phyloP scores from a whole-genome alignment of 768 basidiomycete genomes.

The Butyriboletus loyo region DNA sequence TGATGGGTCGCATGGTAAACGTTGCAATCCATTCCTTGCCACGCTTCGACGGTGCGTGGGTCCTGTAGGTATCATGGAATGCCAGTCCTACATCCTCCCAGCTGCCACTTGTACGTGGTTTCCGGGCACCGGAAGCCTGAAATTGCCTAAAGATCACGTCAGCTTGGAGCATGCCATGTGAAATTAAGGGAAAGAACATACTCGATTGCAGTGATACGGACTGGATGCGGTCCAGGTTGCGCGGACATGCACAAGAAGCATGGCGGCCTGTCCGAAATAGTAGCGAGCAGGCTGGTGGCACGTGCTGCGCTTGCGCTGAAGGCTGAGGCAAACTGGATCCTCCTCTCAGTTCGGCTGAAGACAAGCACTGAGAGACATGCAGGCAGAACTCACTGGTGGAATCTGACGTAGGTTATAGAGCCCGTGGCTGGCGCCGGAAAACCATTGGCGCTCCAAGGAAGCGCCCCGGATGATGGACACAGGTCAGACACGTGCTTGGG shows the following conservation, averaged over 20 bases:
- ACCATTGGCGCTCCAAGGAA: background rate
- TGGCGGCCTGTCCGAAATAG: slow-evolving; percentile 13
- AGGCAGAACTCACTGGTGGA: background rate
- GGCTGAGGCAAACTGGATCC: background rate
- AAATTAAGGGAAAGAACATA: slow-evolving; percentile 24
- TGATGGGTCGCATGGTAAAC: slow-evolving; percentile 22
- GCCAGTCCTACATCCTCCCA: slow-evolving; percentile 14
- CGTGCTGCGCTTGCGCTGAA: slow-evolving; percentile 6
- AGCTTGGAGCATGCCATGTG: slow-evolving; percentile 14
- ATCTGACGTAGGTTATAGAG: background rate
- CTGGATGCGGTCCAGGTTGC: slow-evolving; percentile 16
- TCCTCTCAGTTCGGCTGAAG: background rate
- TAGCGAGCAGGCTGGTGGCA: slow-evolving; percentile 5
- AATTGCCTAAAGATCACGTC: slow-evolving; percentile 25
- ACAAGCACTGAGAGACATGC: background rate
- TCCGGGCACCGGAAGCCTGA: slow-evolving; percentile 22
- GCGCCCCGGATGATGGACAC: slow-evolving; percentile 5
- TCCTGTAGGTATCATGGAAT: slow-evolving; percentile 16
- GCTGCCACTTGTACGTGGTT: slow-evolving; percentile 25
- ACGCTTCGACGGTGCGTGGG: slow-evolving; percentile 25
- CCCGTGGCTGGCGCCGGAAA: background rate
- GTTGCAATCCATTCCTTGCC: slow-evolving; percentile 27
- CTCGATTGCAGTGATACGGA: slow-evolving; percentile 11
- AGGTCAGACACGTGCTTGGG: slow-evolving; percentile 14
- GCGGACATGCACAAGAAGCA: slow-evolving; percentile 26